Evolutionary conservation across 257 asterid genomes (phyloP).

Genomic region (Solanum dulcamara): DNA sequence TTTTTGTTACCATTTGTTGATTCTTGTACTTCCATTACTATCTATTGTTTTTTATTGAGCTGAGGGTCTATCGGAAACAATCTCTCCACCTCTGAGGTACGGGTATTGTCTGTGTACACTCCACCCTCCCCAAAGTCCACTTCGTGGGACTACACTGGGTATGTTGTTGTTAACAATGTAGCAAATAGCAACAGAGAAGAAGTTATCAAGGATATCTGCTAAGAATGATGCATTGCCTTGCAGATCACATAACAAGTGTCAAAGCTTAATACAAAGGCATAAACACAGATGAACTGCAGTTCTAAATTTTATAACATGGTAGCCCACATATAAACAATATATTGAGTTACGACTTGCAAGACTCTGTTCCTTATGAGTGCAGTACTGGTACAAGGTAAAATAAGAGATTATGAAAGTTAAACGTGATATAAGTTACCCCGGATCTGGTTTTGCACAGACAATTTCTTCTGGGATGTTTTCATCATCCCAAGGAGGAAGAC

Average conservation of each 20-base stretch:
- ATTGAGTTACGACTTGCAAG: not conserved
- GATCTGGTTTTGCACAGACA: conserved; percentile 54
- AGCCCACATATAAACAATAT: not conserved
- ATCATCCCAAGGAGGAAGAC: conserved; percentile 74
- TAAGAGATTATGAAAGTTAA: not conserved
- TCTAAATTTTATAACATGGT: not conserved
- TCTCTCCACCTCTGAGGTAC: not conserved
- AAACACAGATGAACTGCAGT: not conserved
- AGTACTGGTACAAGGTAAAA: not conserved
- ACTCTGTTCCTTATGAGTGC: not conserved
- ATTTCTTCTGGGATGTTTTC: conserved; percentile 86
- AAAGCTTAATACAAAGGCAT: not conserved
- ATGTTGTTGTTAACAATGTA: not conserved
- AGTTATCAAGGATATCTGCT: not conserved
- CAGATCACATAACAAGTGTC: not conserved
- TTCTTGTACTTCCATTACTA: not conserved
- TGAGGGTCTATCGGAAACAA: not conserved
- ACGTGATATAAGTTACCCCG: conserved; percentile 46
- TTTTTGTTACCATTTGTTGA: not conserved
- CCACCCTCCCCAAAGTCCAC: not conserved
- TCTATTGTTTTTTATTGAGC: not conserved
- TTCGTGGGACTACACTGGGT: not conserved
- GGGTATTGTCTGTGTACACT: not conserved
- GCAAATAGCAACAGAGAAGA: not conserved
- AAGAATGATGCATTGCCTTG: not conserved